A percentile compares a stretch with the other conserved stretches of the same genome.
Conservation (phyloP, 768 basidiomycete species). For the Pleurotus ostreatus region DNA sequence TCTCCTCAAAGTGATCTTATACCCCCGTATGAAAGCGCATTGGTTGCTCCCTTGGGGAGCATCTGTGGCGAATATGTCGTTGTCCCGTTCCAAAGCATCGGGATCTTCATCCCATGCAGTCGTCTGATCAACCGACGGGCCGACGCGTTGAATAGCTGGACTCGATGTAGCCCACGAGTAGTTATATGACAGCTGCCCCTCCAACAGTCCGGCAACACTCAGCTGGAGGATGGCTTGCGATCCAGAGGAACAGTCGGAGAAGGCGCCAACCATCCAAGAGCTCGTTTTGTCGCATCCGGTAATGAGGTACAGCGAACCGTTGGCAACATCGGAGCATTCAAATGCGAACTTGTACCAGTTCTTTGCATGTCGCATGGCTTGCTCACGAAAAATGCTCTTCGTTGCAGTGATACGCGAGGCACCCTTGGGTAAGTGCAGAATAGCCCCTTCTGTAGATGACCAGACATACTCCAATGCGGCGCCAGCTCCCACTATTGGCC, state of each 20-base stretch:
- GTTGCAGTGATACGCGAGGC: conserved; percentile 9
- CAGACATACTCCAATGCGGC: not conserved
- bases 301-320: conserved; percentile 12
- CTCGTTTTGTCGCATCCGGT: conserved; percentile 17
- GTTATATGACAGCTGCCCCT: not conserved
- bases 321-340: not conserved
- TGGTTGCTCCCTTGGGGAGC: not conserved
- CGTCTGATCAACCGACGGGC: not conserved
- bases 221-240: not conserved
- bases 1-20: not conserved
- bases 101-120: not conserved
- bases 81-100: not conserved
- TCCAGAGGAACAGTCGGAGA: conserved; percentile 1
- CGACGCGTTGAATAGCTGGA: not conserved
- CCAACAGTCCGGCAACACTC: not conserved
- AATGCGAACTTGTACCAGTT: conserved; percentile 12
- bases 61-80: not conserved
- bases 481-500: not conserved
- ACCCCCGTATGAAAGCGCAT: not conserved
- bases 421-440: conserved; percentile 16
- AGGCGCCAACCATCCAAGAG: conserved; percentile 15
- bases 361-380: conserved; percentile 9
- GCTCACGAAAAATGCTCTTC: conserved; percentile 9
- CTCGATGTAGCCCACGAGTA: not conserved
- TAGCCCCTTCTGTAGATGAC: conserved; percentile 12